phyloP scores from a whole-genome alignment of 768 basidiomycete species.

The Mycena olivaceomarginata region DNA sequence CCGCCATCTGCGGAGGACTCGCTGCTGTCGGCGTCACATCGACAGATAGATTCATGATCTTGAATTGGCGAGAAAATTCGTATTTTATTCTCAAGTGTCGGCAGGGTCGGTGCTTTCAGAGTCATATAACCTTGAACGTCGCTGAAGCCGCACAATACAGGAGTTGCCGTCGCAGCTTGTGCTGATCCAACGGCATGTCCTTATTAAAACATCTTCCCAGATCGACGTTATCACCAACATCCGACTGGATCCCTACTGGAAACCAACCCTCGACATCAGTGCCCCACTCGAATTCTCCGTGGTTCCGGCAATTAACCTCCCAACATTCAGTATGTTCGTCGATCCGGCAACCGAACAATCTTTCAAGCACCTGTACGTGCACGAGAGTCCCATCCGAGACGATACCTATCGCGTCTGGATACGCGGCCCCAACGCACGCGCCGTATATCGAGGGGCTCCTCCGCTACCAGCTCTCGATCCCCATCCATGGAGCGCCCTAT shows the following conservation, averaged over 20 bases:
- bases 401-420: slow-evolving; percentile 1
- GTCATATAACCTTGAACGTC: not conserved
- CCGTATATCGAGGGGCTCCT: not conserved
- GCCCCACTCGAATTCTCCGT: not conserved
- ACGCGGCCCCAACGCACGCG: too few relatives aligned
- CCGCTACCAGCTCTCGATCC: not conserved
- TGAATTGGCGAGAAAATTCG: not conserved
- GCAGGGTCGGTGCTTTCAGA: not conserved
- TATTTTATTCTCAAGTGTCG: not conserved
- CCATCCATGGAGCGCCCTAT: not conserved
- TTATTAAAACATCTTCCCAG: not conserved
- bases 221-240: not conserved
- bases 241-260: not conserved
- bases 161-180: not conserved
- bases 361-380: not conserved
- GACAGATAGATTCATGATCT: not conserved
- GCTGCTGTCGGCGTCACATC: not conserved
- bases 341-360: not conserved
- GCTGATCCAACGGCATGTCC: not conserved
- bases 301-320: not conserved
- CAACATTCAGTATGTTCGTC: too few relatives aligned
- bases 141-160: not conserved
- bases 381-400: not conserved
- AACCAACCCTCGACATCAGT: not conserved
- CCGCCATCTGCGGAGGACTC: not conserved